Evolutionary conservation across 805 yeast species (phyloP).

Genomic region (Ogataea corticis): DNA sequence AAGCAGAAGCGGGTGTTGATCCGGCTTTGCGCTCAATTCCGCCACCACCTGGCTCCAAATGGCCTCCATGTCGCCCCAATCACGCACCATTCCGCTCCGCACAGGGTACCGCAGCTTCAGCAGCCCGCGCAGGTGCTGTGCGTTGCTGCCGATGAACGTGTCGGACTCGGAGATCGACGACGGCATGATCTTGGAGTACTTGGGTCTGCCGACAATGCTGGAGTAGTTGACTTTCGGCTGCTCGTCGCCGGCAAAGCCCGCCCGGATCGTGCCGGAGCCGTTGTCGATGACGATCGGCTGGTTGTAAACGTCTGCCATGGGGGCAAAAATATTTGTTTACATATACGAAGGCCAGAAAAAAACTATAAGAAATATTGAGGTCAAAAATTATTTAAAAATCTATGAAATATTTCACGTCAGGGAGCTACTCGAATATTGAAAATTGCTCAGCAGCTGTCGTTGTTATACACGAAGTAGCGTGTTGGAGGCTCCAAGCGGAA

Average conservation of each 20-base stretch:
- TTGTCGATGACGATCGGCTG: conserved; percentile 80
- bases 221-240: conserved; percentile 68
- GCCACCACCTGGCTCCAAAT: conserved; percentile 70
- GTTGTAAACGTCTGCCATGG: conserved; percentile 42
- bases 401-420: no score
- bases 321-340: no score
- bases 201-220: conserved; percentile 74
- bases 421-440: no score
- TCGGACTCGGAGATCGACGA: conserved; percentile 60
- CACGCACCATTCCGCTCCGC: conserved; percentile 70
- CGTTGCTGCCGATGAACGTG: conserved; percentile 71
- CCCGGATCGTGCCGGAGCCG: conserved; percentile 83
- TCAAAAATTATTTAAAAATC: no score
- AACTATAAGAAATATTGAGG: no score
- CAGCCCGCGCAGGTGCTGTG: conserved; percentile 79
- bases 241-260: conserved; percentile 93
- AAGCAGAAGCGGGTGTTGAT: conserved; percentile 83
- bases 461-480: no score
- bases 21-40: conserved; percentile 49
- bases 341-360: no score
- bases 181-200: conserved; percentile 75
- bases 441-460: no score
- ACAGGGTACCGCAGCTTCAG: conserved; percentile 70
- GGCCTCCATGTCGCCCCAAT: conserved; percentile 87
- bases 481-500: no score